Conservation (phyloP, 495 filamentous ascomycete genomes). For the Neurospora africana region DNA sequence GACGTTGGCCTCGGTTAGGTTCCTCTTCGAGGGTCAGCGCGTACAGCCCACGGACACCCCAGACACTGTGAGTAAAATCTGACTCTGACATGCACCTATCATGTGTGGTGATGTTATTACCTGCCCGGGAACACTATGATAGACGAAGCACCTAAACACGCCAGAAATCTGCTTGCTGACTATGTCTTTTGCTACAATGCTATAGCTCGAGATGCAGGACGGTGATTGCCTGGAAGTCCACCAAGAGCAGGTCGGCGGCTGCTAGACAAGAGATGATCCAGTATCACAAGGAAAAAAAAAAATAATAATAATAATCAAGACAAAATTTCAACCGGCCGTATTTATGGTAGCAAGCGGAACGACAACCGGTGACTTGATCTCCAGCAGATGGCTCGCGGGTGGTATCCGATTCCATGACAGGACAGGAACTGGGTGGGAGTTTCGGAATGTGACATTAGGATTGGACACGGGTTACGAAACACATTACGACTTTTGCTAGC, state of each 20-base stretch:
- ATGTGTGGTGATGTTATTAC: neutral
- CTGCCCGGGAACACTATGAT: neutral
- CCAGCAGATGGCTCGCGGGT: neutral
- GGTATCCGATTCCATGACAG: neutral
- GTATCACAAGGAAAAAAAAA: neutral
- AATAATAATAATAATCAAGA: neutral
- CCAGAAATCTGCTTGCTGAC: constrained; percentile 4
- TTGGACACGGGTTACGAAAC: neutral
- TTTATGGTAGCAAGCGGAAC: neutral
- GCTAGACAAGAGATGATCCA: constrained; percentile 7
- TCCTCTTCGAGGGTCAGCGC: constrained; percentile 89
- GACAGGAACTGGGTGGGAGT: neutral
- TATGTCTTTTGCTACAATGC: neutral
- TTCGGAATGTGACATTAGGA: neutral
- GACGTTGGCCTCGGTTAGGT: constrained; percentile 69
- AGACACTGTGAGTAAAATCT: constrained; percentile 61
- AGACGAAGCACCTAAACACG: neutral
- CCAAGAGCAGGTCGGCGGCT: constrained; percentile 91
- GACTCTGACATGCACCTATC: neutral
- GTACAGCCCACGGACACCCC: constrained; percentile 85
- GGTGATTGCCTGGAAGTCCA: constrained; percentile 96
- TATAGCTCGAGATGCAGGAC: constrained; percentile 89
- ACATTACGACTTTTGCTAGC: neutral
- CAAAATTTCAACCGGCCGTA: neutral
- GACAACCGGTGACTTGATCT: neutral